Evolutionary conservation across 2,329 filamentous ascomycete species (phyloP), one percentile per base, ranked within the genome.

Genomic region (Curvularia verruculosa): DNA sequence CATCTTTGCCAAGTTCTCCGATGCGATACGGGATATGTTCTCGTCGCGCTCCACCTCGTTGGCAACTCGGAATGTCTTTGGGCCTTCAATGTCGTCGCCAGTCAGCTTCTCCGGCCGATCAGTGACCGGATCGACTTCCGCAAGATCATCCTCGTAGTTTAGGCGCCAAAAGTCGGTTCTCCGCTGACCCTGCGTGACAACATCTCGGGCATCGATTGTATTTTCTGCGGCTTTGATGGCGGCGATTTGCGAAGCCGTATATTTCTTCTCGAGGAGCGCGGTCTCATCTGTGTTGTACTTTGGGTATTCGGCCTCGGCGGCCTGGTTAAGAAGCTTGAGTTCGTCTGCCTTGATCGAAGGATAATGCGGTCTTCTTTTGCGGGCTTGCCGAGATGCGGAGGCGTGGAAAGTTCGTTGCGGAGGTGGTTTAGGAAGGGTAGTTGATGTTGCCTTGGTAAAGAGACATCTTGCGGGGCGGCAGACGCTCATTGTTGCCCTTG

Each of bases 141-240:
- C 86, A 70, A 96, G 89, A 74, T 97, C 92, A 53, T 94, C 79
- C 76, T 96, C 95, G 59, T 85, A 82, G 18, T 70, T 69, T 48
- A 93, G 80, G 51, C 82, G 82, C 81, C 91, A 90, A 8, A 87
- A 84, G 73, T 96, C 92, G 52, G 81, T 83, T 59, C 92, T 87
- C 66, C 90, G 77, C 41, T 86, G 83, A 63, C 88, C 90, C 78
- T 95, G 89, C 31, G 86, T 82, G 40, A 88, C 82, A 72, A 97
- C 74, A 76, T 98, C 91, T 64, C 87, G 82, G 9, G 88, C 80
- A 71, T 89, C 84, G 74, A 97, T 87, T 64, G 89, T 86, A 59
- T 84, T 80, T 78, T 97, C 93, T 68, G 89, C 92, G 46, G 90
- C 89, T 78, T 90, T 83, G 73, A 98, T 87, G 55, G 92, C 91